Base-by-base conservation (phyloP, 83 land plant species). In the Diphasiastrum complanatum region DNA sequence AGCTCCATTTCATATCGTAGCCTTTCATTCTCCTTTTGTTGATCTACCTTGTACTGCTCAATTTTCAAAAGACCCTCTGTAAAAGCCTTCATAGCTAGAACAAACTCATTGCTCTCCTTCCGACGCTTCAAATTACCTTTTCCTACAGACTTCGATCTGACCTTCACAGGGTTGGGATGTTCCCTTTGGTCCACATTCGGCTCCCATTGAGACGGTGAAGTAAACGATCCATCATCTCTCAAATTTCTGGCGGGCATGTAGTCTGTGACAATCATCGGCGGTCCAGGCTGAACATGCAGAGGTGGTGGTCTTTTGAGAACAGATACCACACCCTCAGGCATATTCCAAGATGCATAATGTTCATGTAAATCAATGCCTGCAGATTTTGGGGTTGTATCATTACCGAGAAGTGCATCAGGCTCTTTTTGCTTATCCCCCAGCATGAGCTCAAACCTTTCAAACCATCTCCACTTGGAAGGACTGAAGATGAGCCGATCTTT, bases 31-130 rank as follows among this genome's bases (percentile, higher is more conserved):
- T 38, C 43, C 43, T 38, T 38, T 38, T 38, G 43, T 8, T 8
- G 14, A 8, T 38, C 43, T 14, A 38, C 12, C 14, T 38, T 38
- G 14, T 14, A 8, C 14, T 38, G 43, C 14, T 38, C 43, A 38
- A 38, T 38, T 14, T 38, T 38, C 43, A 38, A 38, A 38, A 38
- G 43, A 38, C 43, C 43, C 43, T 38, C 43, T 38, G 43, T 14
- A 38, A 38, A 38, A 38, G 12, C 8, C 43, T 38, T 38, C 43
- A 38, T 38, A 14, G 43, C 43, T 8, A 14, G 12, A 8, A 14
- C 8, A 38, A 38, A 38, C 8, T 38, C 43, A 8, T 14, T 14
- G 14, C 43, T 8, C 14, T 38, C 43, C 14, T 38, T 38, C 14
- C 43, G 8, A 8, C 14, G 8, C 43, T 38, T 38, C n/a, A n/a